Base-by-base conservation (phyloP, 805 yeast species). In the Suhomyces vadensis region DNA sequence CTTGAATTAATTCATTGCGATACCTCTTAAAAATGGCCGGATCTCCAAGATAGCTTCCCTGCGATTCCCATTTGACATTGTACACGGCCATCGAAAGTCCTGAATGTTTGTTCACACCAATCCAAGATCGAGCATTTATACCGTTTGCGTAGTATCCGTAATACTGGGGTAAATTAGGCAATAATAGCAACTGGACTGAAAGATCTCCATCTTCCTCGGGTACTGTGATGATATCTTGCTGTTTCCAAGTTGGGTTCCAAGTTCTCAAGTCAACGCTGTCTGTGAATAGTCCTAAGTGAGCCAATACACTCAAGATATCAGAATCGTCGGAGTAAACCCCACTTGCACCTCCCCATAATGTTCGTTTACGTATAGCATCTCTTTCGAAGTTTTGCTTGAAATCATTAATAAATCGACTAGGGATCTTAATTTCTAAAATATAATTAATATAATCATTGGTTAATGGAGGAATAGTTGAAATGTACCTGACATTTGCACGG, bases 271-370 rank as follows among this genome's bases (percentile, higher is more conserved):
- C 63, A 2, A 65, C 41, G 4, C 40, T 60, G 9, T 73, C 60
- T 42, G 75, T 62, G 44, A 83, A 71, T 37, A 83, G 65, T 0
- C 97, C 97, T 48, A 82, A 69, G 55, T 94, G 98, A 49, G 80
- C 77, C 41, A 92, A 66, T 0, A 83, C 85, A 4, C 87, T 73
- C 27, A 92, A 73, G 2, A 91, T 68, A 61, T 92, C 96, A 1
- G 96, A 85, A 62, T 92, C 99, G 63, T 94, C 98, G 0, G 97
- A 87, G 63, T 92, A 94, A 0, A 94, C 72, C 35, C 91, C 96
- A 1, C 91, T 78, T 9, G 58, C 58, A 2, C 76, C 76, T 2
- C 99, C 99, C 98, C 98, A 92, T 1, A 90, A 50, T 37, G 77
- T 75, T 40, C 81, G 67, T 26, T 54, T 57, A 13, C 45, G 43